Evolutionary conservation across 1,139 yeast genomes (phyloP), one percentile per base, ranked within the genome.

Genomic region (Yamadazyma jaroonii): DNA sequence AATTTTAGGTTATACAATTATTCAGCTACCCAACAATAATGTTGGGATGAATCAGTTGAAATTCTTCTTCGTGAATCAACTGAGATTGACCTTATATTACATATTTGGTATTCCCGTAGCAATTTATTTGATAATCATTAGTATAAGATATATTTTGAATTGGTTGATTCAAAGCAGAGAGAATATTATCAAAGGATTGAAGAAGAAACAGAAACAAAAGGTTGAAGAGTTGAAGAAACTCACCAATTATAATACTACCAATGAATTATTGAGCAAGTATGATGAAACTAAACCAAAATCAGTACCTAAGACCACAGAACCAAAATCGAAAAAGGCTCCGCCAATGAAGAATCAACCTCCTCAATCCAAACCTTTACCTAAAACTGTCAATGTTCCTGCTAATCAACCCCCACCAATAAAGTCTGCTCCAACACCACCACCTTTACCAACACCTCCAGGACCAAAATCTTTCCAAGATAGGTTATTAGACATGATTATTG

Each of bases 161-260:
- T 43, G 56, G 33, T 46, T 65, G 37, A 53, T 64, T 21, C 47
- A 45, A 8, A 49, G 51, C 17, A 42, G 61, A 48, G 46, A 51
- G 44, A 42, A 38, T 11, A 29, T 47, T 10, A 48, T 54, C 17
- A 46, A 47, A 44, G 41, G 28, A 7, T 61, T 83, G 44, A 68
- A 71, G 46, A 64, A 67, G 28, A 63, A 71, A 40, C 95, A 85
- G 46, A 65, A 69, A 41, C 67, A 65, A 23, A 83, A 84, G 58
- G 73, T 90, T 35, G 83, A 80, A 13, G 89, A 84, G 42, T 68
- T 90, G 60, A 90, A 90, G 60, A 77, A 79, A 42, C 72, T 77
- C 49, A 86, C 96, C 15, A 85, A 86, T 50, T 92, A 81, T 59
- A 77, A 84, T 50, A 74, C 83, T 14, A 87, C 97, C 1, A 81